Evolutionary conservation across 1,284 basidiomycete species (phyloP), one percentile per base, ranked within the genome.

Genomic region (Thelephora terrestris): DNA sequence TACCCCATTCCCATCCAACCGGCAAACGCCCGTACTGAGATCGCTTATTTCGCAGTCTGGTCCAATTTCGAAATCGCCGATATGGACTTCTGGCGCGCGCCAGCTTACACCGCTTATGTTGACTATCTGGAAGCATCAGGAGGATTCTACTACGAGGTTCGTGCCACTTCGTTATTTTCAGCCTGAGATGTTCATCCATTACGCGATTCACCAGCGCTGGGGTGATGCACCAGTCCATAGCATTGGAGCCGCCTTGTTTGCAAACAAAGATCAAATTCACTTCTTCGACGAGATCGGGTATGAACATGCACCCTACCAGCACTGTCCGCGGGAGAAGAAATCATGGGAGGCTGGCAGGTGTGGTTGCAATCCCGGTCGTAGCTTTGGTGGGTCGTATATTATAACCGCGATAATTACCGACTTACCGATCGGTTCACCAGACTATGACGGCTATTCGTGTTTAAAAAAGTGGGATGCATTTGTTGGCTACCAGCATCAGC

Each of bases 191-290:
- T 24, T 24, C 29, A 36, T 20, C 23, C 24, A 18, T n/a, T 25
- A 34, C 27, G 10, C 32, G 9, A 24, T n/a, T 23, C 27, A 7
- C 14, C 43, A 75, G 73, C 71, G 81, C 36, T 85, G 82, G 83
- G 86, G 85, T 37, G 86, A 91, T 60, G 89, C 88, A 1, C 88
- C 85, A 0, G 80, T 90, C 1, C 86, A 90, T 61, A 80, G 78
- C 42, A 85, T 90, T 47, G 85, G 75, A 9, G 84, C 76, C 0
- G 75, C 77, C 5, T 66, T 87, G 24, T 81, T 88, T 63, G 70
- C 74, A 10, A 67, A 67, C 25, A 78, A 75, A 53, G 70, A 76
- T 47, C 73, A 82, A 61, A 75, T 87, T 45, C 80, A 85, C 56
- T 84, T 82, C 64, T 85, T 85, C 63, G 66, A 74, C 51, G 71